Evolutionary conservation across 495 filamentous ascomycete species (phyloP).

Genomic region (Rhypophila decipiens): DNA sequence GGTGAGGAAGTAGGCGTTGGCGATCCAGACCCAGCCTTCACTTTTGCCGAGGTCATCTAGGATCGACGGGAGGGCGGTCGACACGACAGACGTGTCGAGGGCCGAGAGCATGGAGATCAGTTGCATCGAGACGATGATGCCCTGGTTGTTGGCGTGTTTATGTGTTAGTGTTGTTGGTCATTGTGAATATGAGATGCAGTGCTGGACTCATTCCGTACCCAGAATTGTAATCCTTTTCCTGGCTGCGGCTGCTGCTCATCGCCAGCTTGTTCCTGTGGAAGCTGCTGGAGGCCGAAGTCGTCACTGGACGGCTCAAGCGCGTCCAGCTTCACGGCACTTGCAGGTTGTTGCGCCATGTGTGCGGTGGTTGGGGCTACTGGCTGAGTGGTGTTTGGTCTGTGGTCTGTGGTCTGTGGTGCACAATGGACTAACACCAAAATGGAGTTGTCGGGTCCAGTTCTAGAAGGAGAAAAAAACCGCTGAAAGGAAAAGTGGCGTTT

Average conservation of each 20-base stretch:
- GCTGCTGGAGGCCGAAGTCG: neutral
- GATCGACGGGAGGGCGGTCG: slow-evolving; percentile 38
- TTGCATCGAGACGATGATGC: neutral
- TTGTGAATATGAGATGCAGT: neutral
- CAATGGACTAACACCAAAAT: too few relatives aligned
- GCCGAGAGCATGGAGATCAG: slow-evolving; percentile 17
- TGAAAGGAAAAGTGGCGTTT: too few relatives aligned
- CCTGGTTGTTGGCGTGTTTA: neutral
- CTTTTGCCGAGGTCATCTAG: slow-evolving; percentile 23
- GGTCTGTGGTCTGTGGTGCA: too few relatives aligned
- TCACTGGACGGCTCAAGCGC: neutral
- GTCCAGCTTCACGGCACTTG: neutral
- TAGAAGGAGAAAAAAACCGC: neutral
- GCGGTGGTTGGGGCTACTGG: neutral
- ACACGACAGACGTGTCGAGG: slow-evolving; percentile 37
- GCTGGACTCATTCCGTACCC: neutral
- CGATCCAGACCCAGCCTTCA: slow-evolving; percentile 37
- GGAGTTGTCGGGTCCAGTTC: neutral
- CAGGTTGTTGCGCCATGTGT: neutral
- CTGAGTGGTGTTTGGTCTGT: neutral
- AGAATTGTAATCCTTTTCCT: neutral
- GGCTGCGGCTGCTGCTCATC: neutral
- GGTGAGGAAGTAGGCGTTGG: slow-evolving; percentile 32
- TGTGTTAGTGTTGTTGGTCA: neutral
- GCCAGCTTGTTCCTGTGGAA: neutral